Evolutionary conservation across 176 grass and related monocot species (phyloP), one percentile per base, ranked within the genome.

Genomic region (Hsuehochloa calcarea): DNA sequence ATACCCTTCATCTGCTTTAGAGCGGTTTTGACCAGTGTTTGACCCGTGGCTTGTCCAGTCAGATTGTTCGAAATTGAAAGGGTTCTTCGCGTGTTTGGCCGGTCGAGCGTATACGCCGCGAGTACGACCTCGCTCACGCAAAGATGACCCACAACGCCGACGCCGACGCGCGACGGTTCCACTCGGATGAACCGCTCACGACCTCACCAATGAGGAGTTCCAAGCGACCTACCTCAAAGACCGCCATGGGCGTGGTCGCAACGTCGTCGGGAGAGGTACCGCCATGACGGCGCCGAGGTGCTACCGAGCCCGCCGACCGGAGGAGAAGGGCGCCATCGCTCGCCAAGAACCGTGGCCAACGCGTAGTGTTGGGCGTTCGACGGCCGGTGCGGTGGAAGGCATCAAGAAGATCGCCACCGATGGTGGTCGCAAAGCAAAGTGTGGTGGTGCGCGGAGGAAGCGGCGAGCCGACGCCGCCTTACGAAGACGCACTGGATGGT

Each of bases 401-500:
- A 37, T 37, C 1, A 37, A 37, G 3, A 37, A 37, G 37, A 37
- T 37, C 3, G 37, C 4, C 37, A 37, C 1, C n/a, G n/a, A n/a
- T n/a, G n/a, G n/a, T n/a, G n/a, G n/a, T n/a, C n/a, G n/a, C n/a
- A n/a, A n/a, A n/a, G n/a, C n/a, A n/a, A n/a, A n/a, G n/a, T n/a
- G 72, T 4, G 45, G 70, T 1, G 51, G 79, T 12, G 65, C 54
- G 0, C 71, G 10, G 7, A 40, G 71, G 72, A 6, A 79, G 82
- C 13, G 80, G 85, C 1, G 85, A 74, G 27, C 91, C 93, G 75
- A 90, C 96, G 60, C 96, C 96, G 88, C 82, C 78, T 98, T 71
- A 87, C 65, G 6, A 98, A 98, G 91, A 98, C 91, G 56, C 86
- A 96, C 65, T 80, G 81, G 79, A 88, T 98, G 86, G 93, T 98